Evolutionary conservation across 257 asterid genomes (phyloP), one percentile per base, ranked within the genome.

Genomic region (Sherardia arvensis): DNA sequence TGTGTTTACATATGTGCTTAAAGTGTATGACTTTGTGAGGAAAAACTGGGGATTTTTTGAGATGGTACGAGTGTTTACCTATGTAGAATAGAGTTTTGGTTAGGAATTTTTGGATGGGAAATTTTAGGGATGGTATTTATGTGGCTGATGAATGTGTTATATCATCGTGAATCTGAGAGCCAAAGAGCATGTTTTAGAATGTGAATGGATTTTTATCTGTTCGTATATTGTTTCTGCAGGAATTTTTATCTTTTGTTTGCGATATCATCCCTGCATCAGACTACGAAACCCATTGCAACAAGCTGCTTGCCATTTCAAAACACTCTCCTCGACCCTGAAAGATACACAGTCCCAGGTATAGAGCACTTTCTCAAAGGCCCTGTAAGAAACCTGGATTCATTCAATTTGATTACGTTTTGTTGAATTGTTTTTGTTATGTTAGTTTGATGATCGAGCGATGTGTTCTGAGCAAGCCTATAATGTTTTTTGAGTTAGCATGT

Each of bases 361-460:
- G 95, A 88, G 72, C 83, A 87, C 12, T 92, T 92, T 53, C 95
- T n/a, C n/a, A n/a, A n/a, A n/a, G n/a, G n/a, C n/a, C n/a, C n/a
- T n/a, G n/a, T n/a, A n/a, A n/a, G n/a, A n/a, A n/a, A n/a, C n/a
- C n/a, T n/a, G n/a, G n/a, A n/a, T n/a, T n/a, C n/a, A n/a, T n/a
- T n/a, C n/a, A n/a, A n/a, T n/a, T n/a, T n/a, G n/a, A n/a, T n/a
- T n/a, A n/a, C n/a, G n/a, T n/a, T n/a, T n/a, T n/a, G n/a, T n/a
- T n/a, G n/a, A n/a, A n/a, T n/a, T n/a, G n/a, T n/a, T n/a, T n/a
- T n/a, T n/a, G n/a, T n/a, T n/a, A n/a, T n/a, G n/a, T n/a, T n/a
- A n/a, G n/a, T n/a, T n/a, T n/a, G n/a, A n/a, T n/a, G n/a, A n/a
- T n/a, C n/a, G n/a, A n/a, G n/a, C n/a, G n/a, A n/a, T n/a, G n/a